Evolutionary conservation across 2,329 filamentous ascomycete genomes (phyloP).

Genomic region (Cladosporium halotolerans): DNA sequence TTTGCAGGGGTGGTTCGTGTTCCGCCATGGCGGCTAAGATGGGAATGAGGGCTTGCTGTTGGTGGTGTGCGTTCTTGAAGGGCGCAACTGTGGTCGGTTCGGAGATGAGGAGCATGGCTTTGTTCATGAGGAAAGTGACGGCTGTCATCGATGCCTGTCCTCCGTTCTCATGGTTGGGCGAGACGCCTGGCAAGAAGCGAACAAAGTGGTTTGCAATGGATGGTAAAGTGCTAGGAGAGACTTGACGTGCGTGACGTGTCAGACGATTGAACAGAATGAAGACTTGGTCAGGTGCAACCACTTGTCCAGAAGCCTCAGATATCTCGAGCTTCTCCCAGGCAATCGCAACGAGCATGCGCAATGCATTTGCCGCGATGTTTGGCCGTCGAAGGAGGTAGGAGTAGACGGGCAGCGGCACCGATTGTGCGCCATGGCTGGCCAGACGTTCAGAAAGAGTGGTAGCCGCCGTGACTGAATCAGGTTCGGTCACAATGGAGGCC

Average conservation of each 20-base stretch:
- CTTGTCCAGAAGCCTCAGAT: neutral
- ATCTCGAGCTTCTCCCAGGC: conserved; percentile 7
- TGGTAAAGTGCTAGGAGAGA: conserved; percentile 42
- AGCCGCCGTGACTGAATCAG: conserved; percentile 20
- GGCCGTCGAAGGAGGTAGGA: conserved; percentile 42
- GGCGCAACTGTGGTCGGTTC: conserved; percentile 42
- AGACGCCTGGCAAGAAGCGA: neutral
- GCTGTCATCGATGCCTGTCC: neutral
- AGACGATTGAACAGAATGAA: conserved; percentile 42
- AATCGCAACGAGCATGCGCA: conserved; percentile 36
- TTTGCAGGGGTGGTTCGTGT: conserved; percentile 46
- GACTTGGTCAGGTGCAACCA: conserved; percentile 14
- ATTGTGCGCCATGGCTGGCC: neutral
- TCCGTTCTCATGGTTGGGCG: neutral
- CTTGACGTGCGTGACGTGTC: conserved; percentile 44
- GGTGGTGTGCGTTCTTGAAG: conserved; percentile 41
- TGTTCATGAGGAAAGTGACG: conserved; percentile 21
- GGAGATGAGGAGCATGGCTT: conserved; percentile 25
- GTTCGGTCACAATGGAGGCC: conserved; percentile 16
- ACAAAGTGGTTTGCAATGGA: conserved; percentile 14
- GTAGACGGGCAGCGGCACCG: conserved; percentile 42
- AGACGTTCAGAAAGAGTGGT: conserved; percentile 12
- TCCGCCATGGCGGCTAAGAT: conserved; percentile 53
- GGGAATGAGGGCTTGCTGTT: conserved; percentile 53
- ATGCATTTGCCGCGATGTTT: conserved; percentile 35